Conservation (phyloP, 495 filamentous ascomycete species). For the Neurospora tetrasperma region DNA sequence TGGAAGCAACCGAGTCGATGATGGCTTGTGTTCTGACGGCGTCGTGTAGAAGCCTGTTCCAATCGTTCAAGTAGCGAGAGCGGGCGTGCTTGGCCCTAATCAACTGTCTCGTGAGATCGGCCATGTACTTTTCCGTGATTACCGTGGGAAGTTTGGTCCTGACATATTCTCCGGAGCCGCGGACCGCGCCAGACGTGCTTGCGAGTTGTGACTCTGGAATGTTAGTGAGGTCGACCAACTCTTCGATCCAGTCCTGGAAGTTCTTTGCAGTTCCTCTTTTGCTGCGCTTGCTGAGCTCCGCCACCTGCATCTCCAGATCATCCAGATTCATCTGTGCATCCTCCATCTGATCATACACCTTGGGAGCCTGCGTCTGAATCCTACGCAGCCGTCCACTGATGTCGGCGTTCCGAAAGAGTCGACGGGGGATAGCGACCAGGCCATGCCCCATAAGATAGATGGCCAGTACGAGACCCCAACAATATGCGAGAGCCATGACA, state of each 20-base stretch:
- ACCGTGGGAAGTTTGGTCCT: slow-evolving; percentile 54
- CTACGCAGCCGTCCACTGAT: slow-evolving; percentile 59
- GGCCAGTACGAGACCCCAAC: slow-evolving; percentile 80
- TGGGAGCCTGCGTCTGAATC: slow-evolving; percentile 70
- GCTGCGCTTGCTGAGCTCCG: slow-evolving; percentile 56
- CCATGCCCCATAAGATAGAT: slow-evolving; percentile 98
- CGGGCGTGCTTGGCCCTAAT: slow-evolving; percentile 74
- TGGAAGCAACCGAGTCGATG: slow-evolving; percentile 70
- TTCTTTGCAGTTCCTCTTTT: slow-evolving; percentile 74
- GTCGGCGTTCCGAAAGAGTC: slow-evolving; percentile 65
- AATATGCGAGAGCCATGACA: slow-evolving; percentile 87
- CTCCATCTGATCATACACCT: slow-evolving; percentile 74
- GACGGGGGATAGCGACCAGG: slow-evolving; percentile 79
- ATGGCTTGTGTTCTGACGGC: slow-evolving; percentile 70
- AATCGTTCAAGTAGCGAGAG: slow-evolving; percentile 70
- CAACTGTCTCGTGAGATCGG: slow-evolving; percentile 73
- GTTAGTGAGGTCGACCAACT: slow-evolving; percentile 61
- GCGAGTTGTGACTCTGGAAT: slow-evolving; percentile 53
- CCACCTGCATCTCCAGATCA: slow-evolving; percentile 68
- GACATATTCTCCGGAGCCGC: slow-evolving; percentile 28
- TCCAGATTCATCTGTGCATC: slow-evolving; percentile 76
- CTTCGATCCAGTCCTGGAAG: slow-evolving; percentile 93
- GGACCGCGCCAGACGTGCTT: slow-evolving; percentile 25
- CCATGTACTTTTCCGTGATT: slow-evolving; percentile 87
- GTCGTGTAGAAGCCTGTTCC: slow-evolving; percentile 66